Percentiles rank a stretch among this genome's conserved stretches.
phyloP scores from a whole-genome alignment of 106 monocot genomes.

The Triglochin maritima region DNA sequence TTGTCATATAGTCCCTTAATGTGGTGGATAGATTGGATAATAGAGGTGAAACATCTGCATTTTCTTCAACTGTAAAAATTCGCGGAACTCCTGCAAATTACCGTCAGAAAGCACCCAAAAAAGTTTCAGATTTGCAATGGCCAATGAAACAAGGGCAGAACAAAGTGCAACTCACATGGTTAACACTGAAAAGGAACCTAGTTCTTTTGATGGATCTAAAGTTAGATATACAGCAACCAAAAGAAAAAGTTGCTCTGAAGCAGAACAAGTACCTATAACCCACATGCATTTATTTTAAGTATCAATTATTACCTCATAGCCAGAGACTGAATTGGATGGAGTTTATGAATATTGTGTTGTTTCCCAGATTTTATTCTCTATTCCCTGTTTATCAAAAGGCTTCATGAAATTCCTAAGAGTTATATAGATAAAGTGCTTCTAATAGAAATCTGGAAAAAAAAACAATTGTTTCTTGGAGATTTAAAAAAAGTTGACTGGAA shows the following conservation, averaged over 20 bases:
- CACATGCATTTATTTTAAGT: background rate
- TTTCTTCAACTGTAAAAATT: slow-evolving; percentile 40
- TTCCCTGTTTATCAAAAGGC: too few species aligned
- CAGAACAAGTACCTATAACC: background rate
- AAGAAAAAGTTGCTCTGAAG: background rate
- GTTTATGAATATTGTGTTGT: background rate
- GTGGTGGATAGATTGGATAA: background rate
- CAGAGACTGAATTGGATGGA: background rate
- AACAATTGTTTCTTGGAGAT: too few species aligned
- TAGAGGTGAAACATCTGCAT: slow-evolving; percentile 23
- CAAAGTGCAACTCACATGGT: slow-evolving; percentile 1
- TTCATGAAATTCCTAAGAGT: too few species aligned
- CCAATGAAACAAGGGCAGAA: background rate
- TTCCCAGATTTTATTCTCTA: background rate
- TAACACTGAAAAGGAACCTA: background rate
- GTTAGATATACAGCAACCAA: background rate
- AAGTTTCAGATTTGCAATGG: background rate
- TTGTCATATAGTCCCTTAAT: slow-evolving; percentile 26
- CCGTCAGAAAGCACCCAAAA: background rate
- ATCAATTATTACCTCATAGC: background rate
- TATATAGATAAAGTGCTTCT: too few species aligned
- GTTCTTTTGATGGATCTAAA: background rate
- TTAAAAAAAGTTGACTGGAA: too few species aligned
- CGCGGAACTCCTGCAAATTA: slow-evolving; percentile 36
- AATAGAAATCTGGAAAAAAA: too few species aligned